Percentiles rank a stretch among this genome's conserved stretches.
These are phyloP conservation scores for Coccomyxa sp. DNA, from an alignment of 139 green algal species.

Conservation along the genomic window DNA sequence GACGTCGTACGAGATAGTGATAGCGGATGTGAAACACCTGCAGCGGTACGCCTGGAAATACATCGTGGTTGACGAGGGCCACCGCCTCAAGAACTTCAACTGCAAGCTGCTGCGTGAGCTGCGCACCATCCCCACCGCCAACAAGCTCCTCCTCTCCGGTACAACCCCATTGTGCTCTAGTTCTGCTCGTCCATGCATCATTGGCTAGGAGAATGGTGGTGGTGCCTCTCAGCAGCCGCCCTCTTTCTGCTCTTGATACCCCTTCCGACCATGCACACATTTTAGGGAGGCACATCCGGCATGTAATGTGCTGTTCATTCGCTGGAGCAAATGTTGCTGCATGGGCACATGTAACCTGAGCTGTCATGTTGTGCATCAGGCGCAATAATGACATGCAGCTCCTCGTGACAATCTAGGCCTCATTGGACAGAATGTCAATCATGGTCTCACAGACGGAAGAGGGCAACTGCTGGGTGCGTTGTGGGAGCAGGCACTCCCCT, in stretches of 20 bases:
- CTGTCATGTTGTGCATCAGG: too few relatives aligned
- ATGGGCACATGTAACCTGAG: too few relatives aligned
- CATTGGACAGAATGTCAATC: neutral
- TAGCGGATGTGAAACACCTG: conserved; percentile 81
- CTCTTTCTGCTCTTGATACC: neutral
- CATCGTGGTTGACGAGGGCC: conserved; percentile 91
- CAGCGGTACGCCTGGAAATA: conserved; percentile 80
- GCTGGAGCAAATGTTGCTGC: too few relatives aligned
- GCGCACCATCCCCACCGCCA: conserved; percentile 60
- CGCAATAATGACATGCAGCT: too few relatives aligned
- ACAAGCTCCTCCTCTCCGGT: conserved; percentile 94
- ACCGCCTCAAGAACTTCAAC: conserved; percentile 96
- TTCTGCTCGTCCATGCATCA: neutral
- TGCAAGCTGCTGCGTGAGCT: conserved; percentile 93
- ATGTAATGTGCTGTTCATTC: too few relatives aligned
- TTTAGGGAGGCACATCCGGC: neutral
- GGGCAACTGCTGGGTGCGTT: too few relatives aligned
- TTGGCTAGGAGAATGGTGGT: too few relatives aligned
- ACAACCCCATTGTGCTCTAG: neutral
- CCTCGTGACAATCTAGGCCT: too few relatives aligned
- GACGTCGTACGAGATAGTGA: conserved; percentile 93
- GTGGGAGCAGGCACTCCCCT: conserved; percentile 85
- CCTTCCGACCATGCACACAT: neutral
- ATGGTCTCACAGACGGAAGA: neutral
- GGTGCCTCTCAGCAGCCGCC: neutral